Base-by-base conservation (phyloP, 257 asterid genomes). In the Przewalskia tangutica region DNA sequence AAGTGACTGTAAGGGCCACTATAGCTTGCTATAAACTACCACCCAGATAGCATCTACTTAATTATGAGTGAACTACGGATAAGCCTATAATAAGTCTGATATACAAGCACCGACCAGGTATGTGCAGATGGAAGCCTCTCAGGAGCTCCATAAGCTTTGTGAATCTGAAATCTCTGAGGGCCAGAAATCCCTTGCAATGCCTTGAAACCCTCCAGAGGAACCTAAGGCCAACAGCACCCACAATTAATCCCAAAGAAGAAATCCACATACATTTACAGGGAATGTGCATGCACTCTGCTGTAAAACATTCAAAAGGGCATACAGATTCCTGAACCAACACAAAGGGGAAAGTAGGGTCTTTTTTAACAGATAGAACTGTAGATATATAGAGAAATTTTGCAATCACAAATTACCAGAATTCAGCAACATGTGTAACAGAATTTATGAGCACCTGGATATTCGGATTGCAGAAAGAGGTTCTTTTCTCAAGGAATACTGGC, bases 131-230 rank as follows among this genome's bases (percentile, higher is more conserved):
- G 97, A 83, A 94, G 91, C 82, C 98, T 91, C 89, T 94, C 97
- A 10, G 97, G 98, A 84, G 97, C 97, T 73, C 97, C 98, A 87
- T 93, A 94, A 77, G 98, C 98, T 85, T 92, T 94, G 90, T 95
- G 99, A 87, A 95, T 91, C 89, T 95, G 99, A 88, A 95, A 95
- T 86, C 90, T 94, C 88, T 95, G 98, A 2, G 98, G 97, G 81
- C 99, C 99, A 32, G 99, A 95, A 84, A 95, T 94, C 81, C 98
- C 99, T 85, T 95, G 99, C 77, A 95, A 88, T 71, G 98, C 99
- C 88, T 94, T 94, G 55, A 95, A 95, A 82, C 99, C 99, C 86
- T 95, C 98, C 82, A 95, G 85, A 76, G 99, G 99, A 83, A 95
- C 98, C 99, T 95, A 81, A 81, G 12, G 84, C 62, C 36, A 66